Evolutionary conservation across 352 stramenopile genomes (phyloP).

Genomic region (Phytophthora syringae): DNA sequence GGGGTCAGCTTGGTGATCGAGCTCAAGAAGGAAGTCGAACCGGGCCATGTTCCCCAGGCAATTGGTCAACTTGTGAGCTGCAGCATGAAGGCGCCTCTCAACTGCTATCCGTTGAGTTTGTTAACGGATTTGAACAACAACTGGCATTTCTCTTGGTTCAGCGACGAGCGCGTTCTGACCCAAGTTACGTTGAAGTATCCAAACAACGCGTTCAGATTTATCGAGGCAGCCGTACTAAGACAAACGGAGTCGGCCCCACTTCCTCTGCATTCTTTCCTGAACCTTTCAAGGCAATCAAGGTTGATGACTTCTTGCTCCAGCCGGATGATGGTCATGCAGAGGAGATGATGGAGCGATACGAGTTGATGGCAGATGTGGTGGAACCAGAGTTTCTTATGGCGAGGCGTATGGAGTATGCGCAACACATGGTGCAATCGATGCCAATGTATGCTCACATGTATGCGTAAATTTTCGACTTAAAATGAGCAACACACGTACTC

Average conservation of each 20-base stretch:
- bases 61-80: slow-evolving; percentile 36
- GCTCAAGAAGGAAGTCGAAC: slow-evolving; percentile 31
- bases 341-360: too few species aligned
- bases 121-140: too few species aligned
- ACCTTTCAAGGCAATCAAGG: slow-evolving; percentile 19
- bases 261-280: slow-evolving; percentile 7
- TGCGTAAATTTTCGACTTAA: too few species aligned
- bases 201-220: slow-evolving; percentile 36
- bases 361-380: slow-evolving; percentile 37
- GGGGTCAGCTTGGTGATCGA: slow-evolving; percentile 36
- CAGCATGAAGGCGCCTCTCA: slow-evolving; percentile 32
- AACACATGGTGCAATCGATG: slow-evolving; percentile 34
- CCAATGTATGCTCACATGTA: slow-evolving; percentile 36
- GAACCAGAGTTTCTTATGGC: slow-evolving; percentile 35
- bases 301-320: slow-evolving; percentile 27
- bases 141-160: too few species aligned
- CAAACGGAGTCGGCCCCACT: background rate
- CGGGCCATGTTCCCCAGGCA: slow-evolving; percentile 27
- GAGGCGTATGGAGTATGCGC: slow-evolving; percentile 37
- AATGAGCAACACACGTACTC: slow-evolving; percentile 79
- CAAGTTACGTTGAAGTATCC: slow-evolving; percentile 30
- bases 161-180: slow-evolving; percentile 23
- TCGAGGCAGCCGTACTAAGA: slow-evolving; percentile 19
- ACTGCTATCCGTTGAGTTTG: slow-evolving; percentile 34
- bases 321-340: slow-evolving; percentile 26